A percentile compares a stretch with the other conserved stretches of the same genome.
phyloP scores from a whole-genome alignment of 2,329 filamentous ascomycete genomes.

The Endothia cerciana region DNA sequence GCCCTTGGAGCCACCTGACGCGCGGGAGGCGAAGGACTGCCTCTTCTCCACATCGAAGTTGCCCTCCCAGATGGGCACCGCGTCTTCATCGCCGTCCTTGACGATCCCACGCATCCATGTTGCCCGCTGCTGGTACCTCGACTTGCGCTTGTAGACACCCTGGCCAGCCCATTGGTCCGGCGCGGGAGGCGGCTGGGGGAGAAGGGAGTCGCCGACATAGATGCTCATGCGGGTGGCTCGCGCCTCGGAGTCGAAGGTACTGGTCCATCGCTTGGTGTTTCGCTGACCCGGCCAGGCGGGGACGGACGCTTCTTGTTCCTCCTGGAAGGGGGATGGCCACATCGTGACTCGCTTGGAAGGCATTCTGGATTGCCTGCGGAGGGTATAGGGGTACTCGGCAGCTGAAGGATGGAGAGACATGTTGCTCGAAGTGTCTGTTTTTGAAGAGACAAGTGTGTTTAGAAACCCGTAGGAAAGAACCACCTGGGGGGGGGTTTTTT shows the following conservation, averaged over 20 bases:
- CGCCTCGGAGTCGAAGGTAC: conserved; percentile 31
- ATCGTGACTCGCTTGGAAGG: conserved; percentile 30
- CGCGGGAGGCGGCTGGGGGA: conserved; percentile 23
- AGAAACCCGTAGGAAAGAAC: neutral
- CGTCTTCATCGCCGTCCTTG: conserved; percentile 22
- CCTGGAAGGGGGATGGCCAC: conserved; percentile 30
- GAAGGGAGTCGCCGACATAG: conserved; percentile 31
- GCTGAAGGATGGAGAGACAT: conserved; percentile 29
- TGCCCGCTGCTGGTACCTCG: conserved; percentile 21
- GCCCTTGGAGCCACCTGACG: conserved; percentile 9
- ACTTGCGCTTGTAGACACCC: conserved; percentile 1
- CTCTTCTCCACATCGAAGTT: conserved; percentile 32
- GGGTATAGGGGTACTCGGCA: conserved; percentile 2
- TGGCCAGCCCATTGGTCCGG: conserved; percentile 30
- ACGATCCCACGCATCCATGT: conserved; percentile 29
- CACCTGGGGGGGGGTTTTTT: neutral
- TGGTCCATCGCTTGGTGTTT: conserved; percentile 30
- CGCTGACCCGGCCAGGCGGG: conserved; percentile 27
- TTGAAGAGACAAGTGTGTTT: neutral
- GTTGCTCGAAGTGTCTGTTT: neutral
- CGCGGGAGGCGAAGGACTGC: conserved; percentile 27
- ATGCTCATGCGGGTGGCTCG: conserved; percentile 32
- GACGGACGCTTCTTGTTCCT: conserved; percentile 20
- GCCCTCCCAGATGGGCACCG: conserved; percentile 30
- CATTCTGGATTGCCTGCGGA: conserved; percentile 10